Conservation (phyloP, 805 yeast species). For the Metschnikowia anglica region DNA sequence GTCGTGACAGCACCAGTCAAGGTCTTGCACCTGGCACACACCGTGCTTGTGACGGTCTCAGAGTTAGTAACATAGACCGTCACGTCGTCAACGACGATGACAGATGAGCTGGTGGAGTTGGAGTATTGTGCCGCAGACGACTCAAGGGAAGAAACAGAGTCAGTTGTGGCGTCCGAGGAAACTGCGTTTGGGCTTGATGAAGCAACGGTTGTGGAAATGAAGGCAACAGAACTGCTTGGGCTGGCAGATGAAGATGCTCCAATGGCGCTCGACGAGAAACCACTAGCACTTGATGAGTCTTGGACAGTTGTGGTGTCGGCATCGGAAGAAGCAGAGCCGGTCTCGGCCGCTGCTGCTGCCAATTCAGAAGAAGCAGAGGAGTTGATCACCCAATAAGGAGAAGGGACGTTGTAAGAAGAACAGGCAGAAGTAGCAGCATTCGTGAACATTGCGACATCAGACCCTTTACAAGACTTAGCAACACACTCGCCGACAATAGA, state of each 20-base stretch:
- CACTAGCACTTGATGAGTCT: background rate
- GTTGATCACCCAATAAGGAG: conserved; percentile 24
- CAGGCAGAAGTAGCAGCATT: conserved; percentile 15
- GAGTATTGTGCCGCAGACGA: too few relatives aligned
- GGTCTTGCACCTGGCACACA: conserved; percentile 17
- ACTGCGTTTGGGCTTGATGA: too few relatives aligned
- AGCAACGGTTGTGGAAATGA: too few relatives aligned
- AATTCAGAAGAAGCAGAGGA: conserved; percentile 7
- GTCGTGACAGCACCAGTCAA: conserved; percentile 14
- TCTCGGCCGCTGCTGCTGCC: conserved; percentile 5
- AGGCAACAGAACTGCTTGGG: too few relatives aligned
- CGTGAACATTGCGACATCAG: conserved; percentile 10
- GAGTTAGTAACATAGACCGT: conserved; percentile 11
- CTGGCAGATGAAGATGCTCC: too few relatives aligned
- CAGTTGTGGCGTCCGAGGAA: too few relatives aligned
- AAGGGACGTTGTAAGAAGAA: conserved; percentile 11
- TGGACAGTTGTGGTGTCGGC: background rate
- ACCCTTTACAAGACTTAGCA: conserved; percentile 14
- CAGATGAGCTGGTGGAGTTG: too few relatives aligned
- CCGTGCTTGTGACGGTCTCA: conserved; percentile 11
- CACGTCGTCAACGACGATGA: conserved; percentile 9
- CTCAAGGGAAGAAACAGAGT: too few relatives aligned
- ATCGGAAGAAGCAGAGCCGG: background rate
- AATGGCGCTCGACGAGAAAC: too few relatives aligned
- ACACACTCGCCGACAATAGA: conserved; percentile 14